A percentile compares a stretch with the other conserved stretches of the same genome.
These are phyloP conservation scores for Heliosperma pusillum DNA, from an alignment of 148 eudicot species.

Conservation along the genomic window DNA sequence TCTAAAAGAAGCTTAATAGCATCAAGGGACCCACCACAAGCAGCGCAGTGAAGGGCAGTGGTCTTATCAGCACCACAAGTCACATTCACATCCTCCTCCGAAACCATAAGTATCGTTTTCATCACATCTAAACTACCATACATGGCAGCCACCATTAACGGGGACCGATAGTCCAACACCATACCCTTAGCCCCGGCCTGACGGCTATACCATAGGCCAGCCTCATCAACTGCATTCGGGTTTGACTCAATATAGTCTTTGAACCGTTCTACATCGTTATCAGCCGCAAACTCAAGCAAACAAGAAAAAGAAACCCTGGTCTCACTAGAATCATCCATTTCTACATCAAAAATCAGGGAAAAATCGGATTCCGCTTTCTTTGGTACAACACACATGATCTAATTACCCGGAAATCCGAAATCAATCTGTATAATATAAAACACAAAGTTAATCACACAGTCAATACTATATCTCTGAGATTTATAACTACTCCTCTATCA, in stretches of 20 bases:
- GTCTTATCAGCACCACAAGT: constrained; percentile 39
- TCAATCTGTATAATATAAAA: constrained; percentile 25
- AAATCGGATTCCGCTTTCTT: constrained; percentile 18
- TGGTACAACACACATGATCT: constrained; percentile 26
- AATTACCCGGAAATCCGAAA: constrained; percentile 15
- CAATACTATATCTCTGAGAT: not conserved
- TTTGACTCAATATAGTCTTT: constrained; percentile 26
- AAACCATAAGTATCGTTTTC: constrained; percentile 31
- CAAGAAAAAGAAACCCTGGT: constrained; percentile 33
- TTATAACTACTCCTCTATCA: no score
- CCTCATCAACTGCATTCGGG: constrained; percentile 33
- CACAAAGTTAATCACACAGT: constrained; percentile 14
- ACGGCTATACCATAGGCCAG: constrained; percentile 46
- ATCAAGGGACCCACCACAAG: constrained; percentile 40
- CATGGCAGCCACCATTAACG: constrained; percentile 44
- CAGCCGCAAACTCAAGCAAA: constrained; percentile 48
- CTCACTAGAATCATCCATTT: constrained; percentile 27
- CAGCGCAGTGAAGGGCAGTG: constrained; percentile 54
- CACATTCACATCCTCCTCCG: constrained; percentile 40
- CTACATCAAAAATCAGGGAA: constrained; percentile 22
- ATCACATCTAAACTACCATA: constrained; percentile 51
- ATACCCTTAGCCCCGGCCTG: constrained; percentile 36
- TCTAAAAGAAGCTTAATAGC: constrained; percentile 38
- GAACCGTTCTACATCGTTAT: constrained; percentile 40
- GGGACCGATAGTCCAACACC: constrained; percentile 46